These are phyloP conservation scores for Phytophthora pinifolia DNA, from an alignment of 352 stramenopile genomes.

Conservation along the genomic window DNA sequence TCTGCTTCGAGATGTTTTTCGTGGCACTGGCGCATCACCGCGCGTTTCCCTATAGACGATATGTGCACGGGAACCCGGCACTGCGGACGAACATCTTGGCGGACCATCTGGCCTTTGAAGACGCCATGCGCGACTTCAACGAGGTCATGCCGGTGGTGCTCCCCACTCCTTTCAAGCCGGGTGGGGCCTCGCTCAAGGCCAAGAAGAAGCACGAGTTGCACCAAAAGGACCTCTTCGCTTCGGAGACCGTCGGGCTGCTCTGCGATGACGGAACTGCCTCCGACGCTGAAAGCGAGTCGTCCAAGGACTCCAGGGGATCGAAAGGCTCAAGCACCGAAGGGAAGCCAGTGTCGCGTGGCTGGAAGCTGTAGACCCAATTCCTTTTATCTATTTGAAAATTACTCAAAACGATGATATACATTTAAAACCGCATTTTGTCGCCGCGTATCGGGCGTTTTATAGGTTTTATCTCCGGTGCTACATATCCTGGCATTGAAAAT, in stretches of 20 bases:
- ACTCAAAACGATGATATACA: conserved; percentile 30
- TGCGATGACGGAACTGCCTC: conserved; percentile 36
- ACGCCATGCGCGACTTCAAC: conserved; percentile 94
- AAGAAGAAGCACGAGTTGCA: conserved; percentile 49
- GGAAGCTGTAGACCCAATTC: conserved; percentile 43
- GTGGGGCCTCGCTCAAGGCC: conserved; percentile 52
- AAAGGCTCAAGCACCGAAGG: conserved; percentile 16
- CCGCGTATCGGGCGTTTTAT: conserved; percentile 9
- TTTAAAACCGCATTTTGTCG: conserved; percentile 23
- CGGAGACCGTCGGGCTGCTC: conserved; percentile 51
- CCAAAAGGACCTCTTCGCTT: conserved; percentile 43
- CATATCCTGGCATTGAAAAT: conserved; percentile 8
- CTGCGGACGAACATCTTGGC: conserved; percentile 80
- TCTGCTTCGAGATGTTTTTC: conserved; percentile 99
- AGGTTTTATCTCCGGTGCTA: conserved; percentile 19
- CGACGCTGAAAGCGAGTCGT: conserved; percentile 28
- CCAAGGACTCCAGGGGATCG: conserved; percentile 24
- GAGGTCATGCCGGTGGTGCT: conserved; percentile 89
- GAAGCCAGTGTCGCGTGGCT: conserved; percentile 48
- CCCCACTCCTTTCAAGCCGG: conserved; percentile 79
- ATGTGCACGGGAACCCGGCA: conserved; percentile 47
- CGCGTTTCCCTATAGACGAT: conserved; percentile 93
- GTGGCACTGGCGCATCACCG: conserved; percentile 96
- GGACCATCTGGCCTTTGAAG: conserved; percentile 92
- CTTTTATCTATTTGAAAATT: conserved; percentile 36